Base-by-base conservation (phyloP, 1,139 yeast species). In the Candida gigantensis region DNA sequence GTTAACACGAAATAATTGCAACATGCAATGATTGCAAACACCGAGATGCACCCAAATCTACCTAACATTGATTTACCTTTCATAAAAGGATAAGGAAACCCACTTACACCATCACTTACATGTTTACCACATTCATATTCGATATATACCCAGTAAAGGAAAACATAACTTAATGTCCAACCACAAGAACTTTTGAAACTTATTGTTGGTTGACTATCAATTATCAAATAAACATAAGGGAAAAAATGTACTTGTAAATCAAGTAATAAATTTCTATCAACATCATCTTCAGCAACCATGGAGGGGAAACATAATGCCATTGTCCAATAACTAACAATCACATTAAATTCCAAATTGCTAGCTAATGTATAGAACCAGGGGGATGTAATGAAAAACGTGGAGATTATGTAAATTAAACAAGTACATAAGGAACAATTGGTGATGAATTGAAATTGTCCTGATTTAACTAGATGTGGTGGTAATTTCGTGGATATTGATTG, bases 391-490 rank as follows among this genome's bases (percentile, higher is more conserved):
- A 36, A 30, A 10, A 31, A 13, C 2, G 35, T 10, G 31, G 37
- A 16, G 2, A 38, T 21, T 6, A 42, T 19, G 12, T 40, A 41
- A 4, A 38, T 12, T 10, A 41, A 9, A 6, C 43, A 36, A 7
- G 30, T 26, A 13, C 32, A 16, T 15, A 42, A 29, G 26, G 82
- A 72, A 8, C 79, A 52, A 50, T 79, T 80, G 10, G 88, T 81
- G 31, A 81, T 60, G 52, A 81, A 81, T 54, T 81, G 86, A 56
- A 70, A 70, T 39, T 74, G 81, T 2, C 87, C 86, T 0, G 77
- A 85, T 13, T 59, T 55, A 1, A 48, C 61, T 28, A 80, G 54
- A 24, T 58, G 61, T 2, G 60, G 62, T 1, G 86, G 85, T 13
- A 42, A 40, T 14, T 46, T 46, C 9, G 50, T 34, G 2, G 42